Percentiles rank a stretch among this genome's conserved stretches.
Conservation (phyloP, 228 moss, liverwort and hornwort species). For the Sphagnum magellanicum region DNA sequence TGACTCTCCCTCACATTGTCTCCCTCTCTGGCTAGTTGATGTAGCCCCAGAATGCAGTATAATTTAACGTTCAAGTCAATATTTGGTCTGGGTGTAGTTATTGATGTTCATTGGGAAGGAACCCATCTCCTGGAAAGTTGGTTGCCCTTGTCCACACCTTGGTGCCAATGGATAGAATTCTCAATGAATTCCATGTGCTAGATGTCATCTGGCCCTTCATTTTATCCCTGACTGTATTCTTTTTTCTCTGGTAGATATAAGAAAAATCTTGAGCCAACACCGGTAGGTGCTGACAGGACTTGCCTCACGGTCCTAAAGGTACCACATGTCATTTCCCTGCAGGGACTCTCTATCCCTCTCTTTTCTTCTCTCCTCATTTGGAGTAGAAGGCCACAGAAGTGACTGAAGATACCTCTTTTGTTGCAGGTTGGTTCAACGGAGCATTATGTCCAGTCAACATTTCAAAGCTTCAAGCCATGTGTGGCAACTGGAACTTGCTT, state of each 20-base stretch:
- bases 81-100: conserved; percentile 21
- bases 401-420: not conserved
- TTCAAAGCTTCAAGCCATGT: conserved; percentile 61
- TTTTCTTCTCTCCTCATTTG: not conserved
- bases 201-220: not conserved
- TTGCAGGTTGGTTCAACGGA: conserved; percentile 60
- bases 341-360: not conserved
- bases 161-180: conserved; percentile 58
- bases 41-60: no score
- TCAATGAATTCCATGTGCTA: conserved; percentile 1
- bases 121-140: conserved; percentile 45
- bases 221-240: conserved; percentile 24
- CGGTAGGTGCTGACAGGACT: conserved; percentile 58
- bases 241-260: conserved; percentile 37
- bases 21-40: no score
- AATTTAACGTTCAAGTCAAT: not conserved
- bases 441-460: conserved; percentile 53
- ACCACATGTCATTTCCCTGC: conserved; percentile 8
- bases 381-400: not conserved
- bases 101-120: conserved; percentile 54
- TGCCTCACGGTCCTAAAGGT: conserved; percentile 64
- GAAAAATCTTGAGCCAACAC: conserved; percentile 70
- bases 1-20: no score
- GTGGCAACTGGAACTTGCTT: conserved; percentile 67
- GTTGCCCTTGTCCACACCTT: conserved; percentile 60